Percentiles rank a stretch among this genome's conserved stretches.
These are phyloP conservation scores for Eremothecium cymbalariae DNA, from an alignment of 1,139 yeast genomes.

Conservation along the genomic window DNA sequence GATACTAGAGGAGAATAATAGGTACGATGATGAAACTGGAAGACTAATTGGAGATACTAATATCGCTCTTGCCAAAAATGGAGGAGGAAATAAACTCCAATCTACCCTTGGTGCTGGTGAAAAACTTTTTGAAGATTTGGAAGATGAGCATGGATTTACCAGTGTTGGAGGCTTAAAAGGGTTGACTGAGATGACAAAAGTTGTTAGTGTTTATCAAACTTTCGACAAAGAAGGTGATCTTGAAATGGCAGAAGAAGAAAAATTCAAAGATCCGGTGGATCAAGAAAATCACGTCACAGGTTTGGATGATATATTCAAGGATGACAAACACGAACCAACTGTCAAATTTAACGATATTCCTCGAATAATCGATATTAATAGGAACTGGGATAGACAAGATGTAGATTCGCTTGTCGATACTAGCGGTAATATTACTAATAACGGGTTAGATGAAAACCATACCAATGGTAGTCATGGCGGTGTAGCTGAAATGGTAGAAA, in stretches of 20 bases:
- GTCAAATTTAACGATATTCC: slow-evolving; percentile 21
- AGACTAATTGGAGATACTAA: not conserved
- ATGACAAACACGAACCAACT: slow-evolving; percentile 14
- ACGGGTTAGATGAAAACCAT: slow-evolving; percentile 1
- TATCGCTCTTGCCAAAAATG: not conserved
- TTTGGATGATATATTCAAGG: slow-evolving; percentile 22
- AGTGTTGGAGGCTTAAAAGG: slow-evolving; percentile 12
- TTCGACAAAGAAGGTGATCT: slow-evolving; percentile 3
- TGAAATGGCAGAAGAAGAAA: slow-evolving; percentile 10
- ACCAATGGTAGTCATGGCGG: not conserved
- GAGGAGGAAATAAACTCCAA: slow-evolving; percentile 5
- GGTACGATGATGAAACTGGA: slow-evolving; percentile 9
- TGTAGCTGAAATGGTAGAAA: not conserved
- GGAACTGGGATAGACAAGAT: slow-evolving; percentile 4
- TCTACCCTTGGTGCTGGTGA: not conserved
- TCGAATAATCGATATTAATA: slow-evolving; percentile 5
- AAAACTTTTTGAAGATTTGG: slow-evolving; percentile 1
- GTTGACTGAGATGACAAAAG: slow-evolving; percentile 35
- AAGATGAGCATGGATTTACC: slow-evolving; percentile 11
- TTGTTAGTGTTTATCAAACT: slow-evolving; percentile 33
- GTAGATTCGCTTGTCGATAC: slow-evolving; percentile 2
- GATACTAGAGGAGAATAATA: not conserved
- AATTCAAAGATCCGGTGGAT: slow-evolving; percentile 17
- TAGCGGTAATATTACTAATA: not conserved
- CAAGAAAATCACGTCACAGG: slow-evolving; percentile 4